Percentiles rank a stretch among this genome's conserved stretches.
Conservation (phyloP, 2,329 filamentous ascomycete species). For the Hymenotorrendiella dingleyae region DNA sequence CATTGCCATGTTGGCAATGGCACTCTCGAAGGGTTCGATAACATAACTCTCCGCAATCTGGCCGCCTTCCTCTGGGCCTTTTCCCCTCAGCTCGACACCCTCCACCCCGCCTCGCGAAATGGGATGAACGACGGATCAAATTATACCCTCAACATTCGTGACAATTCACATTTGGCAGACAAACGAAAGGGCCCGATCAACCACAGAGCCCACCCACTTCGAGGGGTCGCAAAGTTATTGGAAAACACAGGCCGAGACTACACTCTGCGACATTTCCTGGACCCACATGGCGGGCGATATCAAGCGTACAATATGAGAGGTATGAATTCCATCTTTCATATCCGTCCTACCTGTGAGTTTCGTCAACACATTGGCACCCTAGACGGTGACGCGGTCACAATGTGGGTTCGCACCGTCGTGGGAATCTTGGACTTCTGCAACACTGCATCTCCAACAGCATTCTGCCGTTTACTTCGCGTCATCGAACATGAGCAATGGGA, state of each 20-base stretch:
- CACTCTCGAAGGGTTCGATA: constrained; percentile 14
- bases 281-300: neutral
- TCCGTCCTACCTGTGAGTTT: constrained; percentile 23
- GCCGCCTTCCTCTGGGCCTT: constrained; percentile 24
- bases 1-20: constrained; percentile 32
- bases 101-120: constrained; percentile 21
- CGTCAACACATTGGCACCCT: constrained; percentile 22
- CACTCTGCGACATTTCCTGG: neutral
- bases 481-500: constrained; percentile 3
- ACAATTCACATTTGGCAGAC: constrained; percentile 3
- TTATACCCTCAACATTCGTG: neutral
- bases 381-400: constrained; percentile 7
- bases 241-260: neutral
- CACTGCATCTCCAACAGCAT: neutral
- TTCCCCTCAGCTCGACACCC: constrained; percentile 24
- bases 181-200: neutral
- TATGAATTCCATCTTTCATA: neutral
- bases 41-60: constrained; percentile 24
- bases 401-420: constrained; percentile 17
- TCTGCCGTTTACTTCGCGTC: neutral
- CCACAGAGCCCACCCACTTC: neutral
- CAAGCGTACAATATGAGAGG: constrained; percentile 1
- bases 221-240: constrained; percentile 2
- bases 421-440: constrained; percentile 17
- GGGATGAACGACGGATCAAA: neutral